Base-by-base conservation (phyloP, 306 rosid species). In the Benincasa hispida region DNA sequence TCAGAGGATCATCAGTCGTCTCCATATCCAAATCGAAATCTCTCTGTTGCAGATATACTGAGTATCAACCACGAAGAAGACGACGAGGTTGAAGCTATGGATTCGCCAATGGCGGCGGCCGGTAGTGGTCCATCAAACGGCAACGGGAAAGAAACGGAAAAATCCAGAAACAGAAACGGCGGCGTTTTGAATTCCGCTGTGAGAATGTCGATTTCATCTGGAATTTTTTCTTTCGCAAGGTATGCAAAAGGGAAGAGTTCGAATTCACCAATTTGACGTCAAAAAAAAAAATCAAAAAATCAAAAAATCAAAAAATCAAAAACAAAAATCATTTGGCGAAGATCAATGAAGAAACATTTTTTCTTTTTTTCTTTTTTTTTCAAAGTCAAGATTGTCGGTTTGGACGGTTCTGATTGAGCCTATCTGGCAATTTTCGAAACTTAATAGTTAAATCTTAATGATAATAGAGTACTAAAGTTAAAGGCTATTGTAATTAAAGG, bases 181-280 rank as follows among this genome's bases (percentile, higher is more conserved):
- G 83, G 82, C 28, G 82, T 79, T 53, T 47, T 80, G 22, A 76
- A 67, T 78, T 53, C 77, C 84, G 79, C 57, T 25, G 47, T 86
- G 83, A 87, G 63, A 77, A 83, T 86, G 77, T 85, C 87, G 2
- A 80, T 65, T 76, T 81, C 86, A 41, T 77, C 84, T 8, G 87
- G 88, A 35, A 80, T 87, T 72, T 80, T 86, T 42, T 76, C 74
- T 76, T 62, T 85, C 65, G 15, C 86, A 6, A 86, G 79, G 82
- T 42, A 80, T 56, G 84, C 55, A 28, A 81, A 78, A 75, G 84
- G 82, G 51, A 81, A 79, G 17, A 55, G 61, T 68, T 83, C 78
- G 65, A 15, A 79, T 34, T 30, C 75, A 74, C 80, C 87, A 22
- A 77, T 74, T 74, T 84, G 66, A 82, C 75, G 5, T 45, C 7